These are phyloP conservation scores for Salix exigua DNA, from an alignment of 345 rosid genomes.

Conservation along the genomic window DNA sequence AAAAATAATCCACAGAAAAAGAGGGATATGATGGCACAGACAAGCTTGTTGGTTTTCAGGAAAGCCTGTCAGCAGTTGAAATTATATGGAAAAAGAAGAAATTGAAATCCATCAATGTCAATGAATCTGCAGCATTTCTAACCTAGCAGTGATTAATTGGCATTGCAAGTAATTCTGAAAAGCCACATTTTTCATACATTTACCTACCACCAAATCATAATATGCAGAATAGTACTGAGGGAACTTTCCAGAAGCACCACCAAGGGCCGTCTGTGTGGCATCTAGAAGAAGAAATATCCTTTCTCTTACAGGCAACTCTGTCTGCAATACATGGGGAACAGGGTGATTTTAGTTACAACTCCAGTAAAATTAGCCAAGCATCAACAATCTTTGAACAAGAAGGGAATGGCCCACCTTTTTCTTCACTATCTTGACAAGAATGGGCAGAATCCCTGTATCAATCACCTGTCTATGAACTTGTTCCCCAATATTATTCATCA, in stretches of 20 bases:
- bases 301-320: slow-evolving; percentile 79
- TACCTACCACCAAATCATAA: slow-evolving; percentile 87
- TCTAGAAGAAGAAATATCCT: slow-evolving; percentile 91
- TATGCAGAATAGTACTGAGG: slow-evolving; percentile 84
- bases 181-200: slow-evolving; percentile 8
- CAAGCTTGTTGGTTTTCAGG: neutral
- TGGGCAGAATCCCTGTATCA: slow-evolving; percentile 61
- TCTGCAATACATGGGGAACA: slow-evolving; percentile 37
- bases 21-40: neutral
- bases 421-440: slow-evolving; percentile 90
- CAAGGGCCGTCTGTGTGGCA: slow-evolving; percentile 93
- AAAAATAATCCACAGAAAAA: neutral
- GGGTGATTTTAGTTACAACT: slow-evolving; percentile 9
- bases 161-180: neutral
- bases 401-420: slow-evolving; percentile 54
- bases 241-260: slow-evolving; percentile 84
- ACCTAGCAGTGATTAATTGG: neutral
- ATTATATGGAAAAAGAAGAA: neutral
- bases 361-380: slow-evolving; percentile 17
- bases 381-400: slow-evolving; percentile 7
- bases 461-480: slow-evolving; percentile 71
- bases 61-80: neutral
- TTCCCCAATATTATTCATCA: slow-evolving; percentile 93
- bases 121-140: neutral
- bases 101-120: neutral